These are phyloP conservation scores for Sporothrix schenckii DNA, from an alignment of 2,329 filamentous ascomycete genomes.

Conservation along the genomic window DNA sequence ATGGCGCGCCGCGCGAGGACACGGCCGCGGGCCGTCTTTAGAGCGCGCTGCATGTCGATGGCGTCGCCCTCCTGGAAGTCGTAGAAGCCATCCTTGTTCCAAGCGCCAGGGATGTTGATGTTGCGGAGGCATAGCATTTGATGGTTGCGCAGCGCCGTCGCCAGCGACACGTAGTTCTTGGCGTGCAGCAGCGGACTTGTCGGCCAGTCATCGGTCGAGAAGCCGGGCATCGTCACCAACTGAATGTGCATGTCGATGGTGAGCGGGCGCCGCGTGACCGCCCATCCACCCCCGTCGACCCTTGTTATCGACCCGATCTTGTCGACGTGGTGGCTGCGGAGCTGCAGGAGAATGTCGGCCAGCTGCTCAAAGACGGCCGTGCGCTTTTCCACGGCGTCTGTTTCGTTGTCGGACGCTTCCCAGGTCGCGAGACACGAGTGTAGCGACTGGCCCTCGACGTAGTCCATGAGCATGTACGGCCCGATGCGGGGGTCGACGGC, in stretches of 20 bases:
- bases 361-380: conserved; percentile 11
- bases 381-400: not conserved
- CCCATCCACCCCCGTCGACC: conserved; percentile 18
- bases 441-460: conserved; percentile 23
- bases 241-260: conserved; percentile 49
- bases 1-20: conserved; percentile 42
- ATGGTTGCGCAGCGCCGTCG: conserved; percentile 40
- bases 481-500: not conserved
- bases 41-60: conserved; percentile 41
- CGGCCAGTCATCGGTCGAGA: conserved; percentile 1
- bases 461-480: conserved; percentile 30
- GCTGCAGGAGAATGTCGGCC: conserved; percentile 12
- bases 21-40: conserved; percentile 39
- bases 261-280: conserved; percentile 40
- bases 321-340: conserved; percentile 22
- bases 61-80: conserved; percentile 1
- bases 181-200: conserved; percentile 39
- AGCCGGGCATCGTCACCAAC: conserved; percentile 38
- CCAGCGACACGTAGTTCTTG: conserved; percentile 35
- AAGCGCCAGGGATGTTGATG: conserved; percentile 25
- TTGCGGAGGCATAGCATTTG: conserved; percentile 33
- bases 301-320: conserved; percentile 28
- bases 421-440: not conserved
- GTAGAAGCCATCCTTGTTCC: not conserved
- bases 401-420: conserved; percentile 11